phyloP scores from a whole-genome alignment of 768 basidiomycete species.

The Macrolepiota albuminosa region DNA sequence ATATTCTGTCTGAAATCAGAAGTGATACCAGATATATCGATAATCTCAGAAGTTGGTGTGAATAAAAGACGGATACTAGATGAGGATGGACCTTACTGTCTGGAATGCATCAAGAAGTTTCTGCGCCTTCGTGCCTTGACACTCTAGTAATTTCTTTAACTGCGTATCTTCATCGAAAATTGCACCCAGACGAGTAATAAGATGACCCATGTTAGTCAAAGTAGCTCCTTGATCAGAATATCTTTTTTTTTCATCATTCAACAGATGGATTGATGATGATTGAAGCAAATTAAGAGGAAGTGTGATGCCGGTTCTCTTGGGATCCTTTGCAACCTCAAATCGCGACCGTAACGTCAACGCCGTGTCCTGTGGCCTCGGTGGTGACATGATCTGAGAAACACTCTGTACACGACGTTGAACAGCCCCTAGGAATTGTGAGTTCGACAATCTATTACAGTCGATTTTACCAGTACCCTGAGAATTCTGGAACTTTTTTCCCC shows the following conservation, averaged over 20 bases:
- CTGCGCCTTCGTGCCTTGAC: not conserved
- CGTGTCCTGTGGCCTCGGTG: not conserved
- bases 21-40: not conserved
- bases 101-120: not conserved
- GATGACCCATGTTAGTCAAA: not conserved
- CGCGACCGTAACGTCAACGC: not conserved
- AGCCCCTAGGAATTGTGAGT: not conserved
- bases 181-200: not conserved
- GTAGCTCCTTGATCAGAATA: not conserved
- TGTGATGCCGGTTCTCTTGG: not conserved
- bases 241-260: not conserved
- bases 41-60: not conserved
- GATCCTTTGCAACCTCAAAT: not conserved
- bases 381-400: not conserved
- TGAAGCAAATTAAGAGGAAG: not conserved
- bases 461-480: not conserved
- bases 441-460: not conserved
- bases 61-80: not conserved
- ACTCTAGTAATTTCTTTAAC: not conserved
- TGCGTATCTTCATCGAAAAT: not conserved
- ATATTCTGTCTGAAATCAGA: not conserved
- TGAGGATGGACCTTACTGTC: not conserved
- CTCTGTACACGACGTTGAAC: not conserved
- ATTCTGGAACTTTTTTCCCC: not conserved
- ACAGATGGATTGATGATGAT: not conserved